These are phyloP conservation scores for Adansonia madagascariensis DNA, from an alignment of 441 rosid species.

Conservation along the genomic window DNA sequence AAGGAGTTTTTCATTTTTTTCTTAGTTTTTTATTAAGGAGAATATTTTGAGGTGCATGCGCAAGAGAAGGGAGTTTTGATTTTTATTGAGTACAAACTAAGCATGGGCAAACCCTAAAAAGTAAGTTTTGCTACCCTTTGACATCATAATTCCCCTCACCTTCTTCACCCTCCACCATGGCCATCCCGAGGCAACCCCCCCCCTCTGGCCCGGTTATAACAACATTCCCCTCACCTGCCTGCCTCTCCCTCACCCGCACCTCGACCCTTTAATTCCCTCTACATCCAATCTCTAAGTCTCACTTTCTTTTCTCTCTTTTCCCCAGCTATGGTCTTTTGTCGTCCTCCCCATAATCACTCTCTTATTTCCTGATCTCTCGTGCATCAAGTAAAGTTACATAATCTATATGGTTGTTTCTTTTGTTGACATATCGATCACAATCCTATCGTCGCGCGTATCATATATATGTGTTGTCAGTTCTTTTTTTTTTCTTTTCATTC, in stretches of 20 bases:
- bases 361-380: constrained; percentile 5
- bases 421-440: constrained; percentile 10
- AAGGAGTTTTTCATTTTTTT: constrained; percentile 17
- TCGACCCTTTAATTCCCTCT: neutral
- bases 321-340: neutral
- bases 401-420: constrained; percentile 16
- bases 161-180: constrained; percentile 44
- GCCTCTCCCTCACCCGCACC: no score
- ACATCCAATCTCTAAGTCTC: neutral
- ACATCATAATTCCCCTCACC: constrained; percentile 70
- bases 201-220: constrained; percentile 19
- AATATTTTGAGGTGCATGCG: constrained; percentile 78
- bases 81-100: constrained; percentile 59
- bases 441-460: neutral
- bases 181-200: constrained; percentile 58
- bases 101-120: constrained; percentile 77
- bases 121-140: constrained; percentile 50
- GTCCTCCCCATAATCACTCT: neutral
- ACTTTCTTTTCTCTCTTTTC: neutral
- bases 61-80: constrained; percentile 33
- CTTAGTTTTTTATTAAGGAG: constrained; percentile 31
- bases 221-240: constrained; percentile 30
- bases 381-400: constrained; percentile 6
- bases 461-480: neutral
- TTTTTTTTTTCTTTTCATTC: neutral